Evolutionary conservation across 257 asterid genomes (phyloP), one percentile per base, ranked within the genome.

Genomic region (Leptodermis oblonga): DNA sequence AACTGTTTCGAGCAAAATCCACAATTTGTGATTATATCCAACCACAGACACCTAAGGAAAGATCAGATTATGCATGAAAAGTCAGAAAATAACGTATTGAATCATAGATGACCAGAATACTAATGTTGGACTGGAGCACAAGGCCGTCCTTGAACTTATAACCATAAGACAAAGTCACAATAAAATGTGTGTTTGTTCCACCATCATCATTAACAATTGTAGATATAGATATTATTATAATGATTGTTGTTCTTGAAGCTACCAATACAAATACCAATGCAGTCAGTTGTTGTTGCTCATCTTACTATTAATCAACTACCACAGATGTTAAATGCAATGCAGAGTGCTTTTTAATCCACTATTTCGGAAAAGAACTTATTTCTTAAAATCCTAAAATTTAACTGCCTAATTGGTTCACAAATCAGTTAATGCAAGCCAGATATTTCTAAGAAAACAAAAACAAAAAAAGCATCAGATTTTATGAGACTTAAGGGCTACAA

Each of bases 21-120:
- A 81, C 77, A 94, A 83, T 81, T 94, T 94, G 86, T 94, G 86
- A 74, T 85, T 89, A 80, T 91, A 94, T 71, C 99, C 99, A 64
- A 87, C 81, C 60, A 89, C 82, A 61, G 95, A 91, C 78, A 94
- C 89, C 99, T 94, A 74, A 31, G 20, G 22, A 34, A 80, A 76
- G 39, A 74, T 65, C 52, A 73, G 71, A 58, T 70, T 53, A 58
- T 56, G 67, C 41, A 46, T 39, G 54, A 74, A n/a, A n/a, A 51
- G 54, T 41, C 52, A 70, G 70, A 62, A 60, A 62, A 72, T 52
- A 43, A 68, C 4, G 25, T 18, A 34, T 61, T 65, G 18, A 69
- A 33, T 36, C 37, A 10, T 9, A 49, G 39, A 42, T n/a, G 37
- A 41, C 18, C 22, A 60, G 52, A 23, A 30, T 67, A 67, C 62